phyloP scores from a whole-genome alignment of 768 basidiomycete genomes.

The Saitozyma podzolica region DNA sequence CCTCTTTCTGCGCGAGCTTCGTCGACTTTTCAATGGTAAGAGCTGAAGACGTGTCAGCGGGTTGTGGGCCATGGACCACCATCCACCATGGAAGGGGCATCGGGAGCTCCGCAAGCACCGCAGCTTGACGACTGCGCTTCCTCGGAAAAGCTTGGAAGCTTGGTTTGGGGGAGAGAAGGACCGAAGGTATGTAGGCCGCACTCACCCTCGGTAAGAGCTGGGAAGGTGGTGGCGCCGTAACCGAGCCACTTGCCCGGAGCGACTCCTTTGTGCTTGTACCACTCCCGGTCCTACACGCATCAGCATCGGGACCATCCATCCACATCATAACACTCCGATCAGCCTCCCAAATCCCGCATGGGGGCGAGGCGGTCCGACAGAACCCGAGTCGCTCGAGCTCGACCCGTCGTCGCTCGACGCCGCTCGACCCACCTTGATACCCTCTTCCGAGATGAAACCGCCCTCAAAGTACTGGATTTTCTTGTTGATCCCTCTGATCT shows the following conservation, averaged over 20 bases:
- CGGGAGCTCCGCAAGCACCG: background rate
- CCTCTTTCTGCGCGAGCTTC: constrained; percentile 44
- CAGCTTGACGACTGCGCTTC: too few species aligned
- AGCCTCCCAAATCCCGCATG: too few species aligned
- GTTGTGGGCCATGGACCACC: too few species aligned
- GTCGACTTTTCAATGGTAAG: constrained; percentile 46
- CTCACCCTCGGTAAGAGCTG: constrained; percentile 30
- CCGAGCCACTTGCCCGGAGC: constrained; percentile 52
- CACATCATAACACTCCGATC: too few species aligned
- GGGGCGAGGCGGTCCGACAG: too few species aligned
- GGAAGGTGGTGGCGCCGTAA: constrained; percentile 47
- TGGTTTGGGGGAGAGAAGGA: too few species aligned
- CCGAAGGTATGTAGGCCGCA: too few species aligned
- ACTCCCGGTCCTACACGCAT: constrained; percentile 41
- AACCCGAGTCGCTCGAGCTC: background rate
- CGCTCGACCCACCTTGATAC: constrained; percentile 34
- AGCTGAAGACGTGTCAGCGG: constrained; percentile 17
- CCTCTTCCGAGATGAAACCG: constrained; percentile 49
- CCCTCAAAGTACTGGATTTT: constrained; percentile 48
- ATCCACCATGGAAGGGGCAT: background rate
- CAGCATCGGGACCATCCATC: background rate
- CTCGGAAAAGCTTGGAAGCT: too few species aligned
- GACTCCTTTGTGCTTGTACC: constrained; percentile 52
- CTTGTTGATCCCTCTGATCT: constrained; percentile 48
- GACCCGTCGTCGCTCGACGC: background rate